Evolutionary conservation across 2,329 filamentous ascomycete genomes (phyloP), one percentile per base, ranked within the genome.

Genomic region (Colletotrichum sublineola): DNA sequence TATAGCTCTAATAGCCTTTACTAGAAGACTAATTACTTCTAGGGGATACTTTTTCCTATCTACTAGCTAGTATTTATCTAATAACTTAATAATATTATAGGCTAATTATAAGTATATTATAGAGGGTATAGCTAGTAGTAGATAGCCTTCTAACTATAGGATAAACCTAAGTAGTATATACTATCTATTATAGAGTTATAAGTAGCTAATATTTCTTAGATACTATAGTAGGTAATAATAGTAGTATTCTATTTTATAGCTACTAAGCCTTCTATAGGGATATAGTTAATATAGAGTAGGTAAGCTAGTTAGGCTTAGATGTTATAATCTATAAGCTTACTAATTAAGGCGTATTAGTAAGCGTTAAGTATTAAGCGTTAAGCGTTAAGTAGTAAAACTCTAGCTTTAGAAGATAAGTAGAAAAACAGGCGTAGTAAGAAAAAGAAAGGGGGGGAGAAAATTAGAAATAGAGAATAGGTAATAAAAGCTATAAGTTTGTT

Each of bases 21-120:
- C 14, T 8, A 46, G 9, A 36, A 11, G 15, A 44, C 50, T 56
- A 31, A 65, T 48, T 9, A 18, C 36, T 46, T 29, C 38, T 24
- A 65, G 63, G 11, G 31, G 63, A 40, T 48, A 38, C 38, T 65
- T 48, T 44, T 65, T 38, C n/a, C 5, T n/a, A 40, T 65, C 50
- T 8, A 24, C 38, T n/a, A 29, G n/a, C 24, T 29, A 24, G 7
- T 65, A 18, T 12, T 36, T 9, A 7, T 65, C 40, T 2, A 18
- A 65, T 24, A 65, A 65, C 20, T 9, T 29, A 18, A 65, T 11
- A 20, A 48, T 2, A 29, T 65, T 24, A 12, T 65, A 24, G 29
- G 63, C 63, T 24, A 56, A 65, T 38, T 65, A 65, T 18, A 55
- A 65, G 9, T 65, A 24, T 29, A 65, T 29, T 29, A 65, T 20